Evolutionary conservation across 495 filamentous ascomycete species (phyloP).

Genomic region (Aspergillus ostianus): DNA sequence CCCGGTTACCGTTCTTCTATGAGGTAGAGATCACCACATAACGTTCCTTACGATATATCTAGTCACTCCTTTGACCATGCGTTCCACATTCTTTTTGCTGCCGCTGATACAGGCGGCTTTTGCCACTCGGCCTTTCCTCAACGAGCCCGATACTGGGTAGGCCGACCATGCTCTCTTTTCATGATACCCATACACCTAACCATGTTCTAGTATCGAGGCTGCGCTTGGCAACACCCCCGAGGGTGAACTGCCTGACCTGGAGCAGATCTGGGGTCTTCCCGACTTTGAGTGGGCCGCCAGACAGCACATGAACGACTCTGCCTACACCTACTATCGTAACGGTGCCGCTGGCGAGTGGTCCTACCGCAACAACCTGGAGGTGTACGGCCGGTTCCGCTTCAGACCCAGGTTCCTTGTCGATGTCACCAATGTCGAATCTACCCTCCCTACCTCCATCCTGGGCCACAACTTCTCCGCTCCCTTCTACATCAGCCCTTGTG

Average conservation of each 20-base stretch:
- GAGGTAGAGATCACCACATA: slow-evolving; percentile 1
- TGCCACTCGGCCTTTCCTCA: slow-evolving; percentile 15
- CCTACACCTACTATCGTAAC: slow-evolving; percentile 18
- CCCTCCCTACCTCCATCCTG: slow-evolving; percentile 12
- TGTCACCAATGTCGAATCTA: slow-evolving; percentile 13
- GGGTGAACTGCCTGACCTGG: slow-evolving; percentile 9
- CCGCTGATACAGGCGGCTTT: slow-evolving; percentile 8
- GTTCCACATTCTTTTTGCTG: slow-evolving; percentile 7
- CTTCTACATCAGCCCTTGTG: slow-evolving; percentile 42
- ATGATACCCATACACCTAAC: neutral
- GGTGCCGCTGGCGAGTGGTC: slow-evolving; percentile 17
- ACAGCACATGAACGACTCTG: slow-evolving; percentile 13
- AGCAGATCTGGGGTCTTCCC: slow-evolving; percentile 9
- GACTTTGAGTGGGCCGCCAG: slow-evolving; percentile 16
- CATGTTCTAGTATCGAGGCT: slow-evolving; percentile 7
- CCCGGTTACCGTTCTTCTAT: neutral
- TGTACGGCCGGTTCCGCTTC: slow-evolving; percentile 14
- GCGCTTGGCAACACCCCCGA: slow-evolving; percentile 12
- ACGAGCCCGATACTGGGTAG: slow-evolving; percentile 15
- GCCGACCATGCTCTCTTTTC: neutral
- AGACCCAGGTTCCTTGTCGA: slow-evolving; percentile 13
- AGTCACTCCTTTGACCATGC: slow-evolving; percentile 14
- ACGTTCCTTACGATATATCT: neutral
- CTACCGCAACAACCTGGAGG: slow-evolving; percentile 17
- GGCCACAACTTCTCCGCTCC: slow-evolving; percentile 39